Percentiles rank a stretch among this genome's conserved stretches.
Evolutionary conservation across 2,329 filamentous ascomycete species (phyloP).

Genomic region (Meredithiella fracta): DNA sequence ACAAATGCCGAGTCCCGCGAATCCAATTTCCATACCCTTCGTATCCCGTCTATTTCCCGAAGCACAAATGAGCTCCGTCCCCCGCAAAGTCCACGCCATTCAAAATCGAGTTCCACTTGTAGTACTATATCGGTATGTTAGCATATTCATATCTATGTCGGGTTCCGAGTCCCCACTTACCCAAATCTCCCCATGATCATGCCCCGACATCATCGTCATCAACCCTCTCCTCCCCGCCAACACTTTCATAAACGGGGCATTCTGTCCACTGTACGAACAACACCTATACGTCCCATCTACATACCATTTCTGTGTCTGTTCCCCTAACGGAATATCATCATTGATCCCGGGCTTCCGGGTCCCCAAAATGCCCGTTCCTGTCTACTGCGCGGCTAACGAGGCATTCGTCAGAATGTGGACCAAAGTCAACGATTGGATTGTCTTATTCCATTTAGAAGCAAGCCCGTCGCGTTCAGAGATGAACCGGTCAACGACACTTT

Average conservation of each 20-base stretch:
- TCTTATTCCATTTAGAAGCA: neutral
- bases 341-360: constrained; percentile 23
- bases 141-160: neutral
- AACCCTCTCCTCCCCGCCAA: constrained; percentile 30
- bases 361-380: constrained; percentile 17
- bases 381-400: constrained; percentile 16
- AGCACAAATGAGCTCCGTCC: constrained; percentile 25
- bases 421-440: constrained; percentile 31
- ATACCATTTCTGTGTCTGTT: constrained; percentile 15
- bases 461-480: constrained; percentile 1
- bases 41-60: constrained; percentile 51
- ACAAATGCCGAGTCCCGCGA: constrained; percentile 41
- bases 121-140: neutral
- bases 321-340: constrained; percentile 17
- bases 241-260: constrained; percentile 35
- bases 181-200: constrained; percentile 38
- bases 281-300: constrained; percentile 18
- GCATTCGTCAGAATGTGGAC: constrained; percentile 31
- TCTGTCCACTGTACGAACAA: constrained; percentile 19
- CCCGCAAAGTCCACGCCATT: neutral
- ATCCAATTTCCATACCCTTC: constrained; percentile 52
- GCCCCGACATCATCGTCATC: constrained; percentile 35
- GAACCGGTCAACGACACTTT: constrained; percentile 4
- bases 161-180: constrained; percentile 18
- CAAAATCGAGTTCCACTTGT: neutral